Percentiles rank a stretch among this genome's conserved stretches.
These are phyloP conservation scores for Cladorrhinum sp. DNA, from an alignment of 2,329 filamentous ascomycete species.

Conservation along the genomic window DNA sequence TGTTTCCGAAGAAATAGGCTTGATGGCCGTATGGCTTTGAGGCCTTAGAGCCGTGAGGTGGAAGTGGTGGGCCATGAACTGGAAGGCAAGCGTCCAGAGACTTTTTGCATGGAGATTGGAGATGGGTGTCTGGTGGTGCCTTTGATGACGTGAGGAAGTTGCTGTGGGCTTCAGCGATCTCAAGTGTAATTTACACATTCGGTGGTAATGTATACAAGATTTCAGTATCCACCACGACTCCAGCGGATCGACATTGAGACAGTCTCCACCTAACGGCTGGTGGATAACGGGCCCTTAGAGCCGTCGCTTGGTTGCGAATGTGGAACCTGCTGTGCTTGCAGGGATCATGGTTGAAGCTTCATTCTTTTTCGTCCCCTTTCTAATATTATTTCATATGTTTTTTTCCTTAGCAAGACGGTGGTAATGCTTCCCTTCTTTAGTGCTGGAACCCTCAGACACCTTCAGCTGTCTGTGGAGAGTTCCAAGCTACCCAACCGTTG, in stretches of 20 bases:
- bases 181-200: not conserved
- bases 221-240: not conserved
- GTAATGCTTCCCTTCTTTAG: not conserved
- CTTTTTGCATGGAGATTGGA: too few species aligned
- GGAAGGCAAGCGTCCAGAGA: too few species aligned
- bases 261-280: not conserved
- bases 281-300: slow-evolving; percentile 7
- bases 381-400: slow-evolving; percentile 2
- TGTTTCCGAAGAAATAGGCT: too few species aligned
- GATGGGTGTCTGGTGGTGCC: too few species aligned
- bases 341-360: slow-evolving; percentile 1
- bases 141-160: too few species aligned
- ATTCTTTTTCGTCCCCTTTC: not conserved
- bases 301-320: slow-evolving; percentile 4
- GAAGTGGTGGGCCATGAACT: too few species aligned
- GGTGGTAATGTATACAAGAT: not conserved
- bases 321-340: not conserved
- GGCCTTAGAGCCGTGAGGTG: too few species aligned
- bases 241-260: not conserved
- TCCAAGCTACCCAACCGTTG: not conserved
- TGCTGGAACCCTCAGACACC: not conserved
- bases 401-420: not conserved
- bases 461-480: not conserved
- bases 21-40: too few species aligned
- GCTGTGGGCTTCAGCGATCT: not conserved